Base-by-base conservation (phyloP, 2,329 filamentous ascomycete species). In the Talaromyces pinophilus region DNA sequence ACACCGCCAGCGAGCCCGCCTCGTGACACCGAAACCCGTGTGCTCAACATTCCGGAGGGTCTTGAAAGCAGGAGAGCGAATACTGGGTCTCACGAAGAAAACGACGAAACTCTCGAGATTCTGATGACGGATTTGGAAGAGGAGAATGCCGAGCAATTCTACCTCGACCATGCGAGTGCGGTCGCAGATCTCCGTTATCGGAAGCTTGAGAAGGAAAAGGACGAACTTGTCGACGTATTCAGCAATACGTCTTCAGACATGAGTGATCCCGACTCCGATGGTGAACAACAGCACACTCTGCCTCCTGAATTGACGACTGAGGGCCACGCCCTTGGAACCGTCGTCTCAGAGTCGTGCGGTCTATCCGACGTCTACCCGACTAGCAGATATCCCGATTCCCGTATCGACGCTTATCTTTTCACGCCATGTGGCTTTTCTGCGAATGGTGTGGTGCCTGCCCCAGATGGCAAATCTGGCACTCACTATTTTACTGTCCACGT, bases 401-500 rank as follows among this genome's bases (percentile, higher is more conserved):
- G 92, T 67, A 92, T 99, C 71, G 95, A 99, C 72, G 92, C 95
- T 25, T 99, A 98, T 78, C 87, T 97, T 64, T 99, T 99, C 83
- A 93, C 91, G 0, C 95, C 95, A 0, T 99, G 95, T 75, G 95
- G 95, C 67, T 99, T 97, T 81, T 97, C 93, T 6, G 95, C 95
- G 77, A 99, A 99, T 75, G 95, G 93, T 63, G 93, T 99, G 22
- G 87, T 99, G 50, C 95, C 95, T 6, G 89, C 92, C 59, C 88
- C 92, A 0, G 82, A 86, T 15, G 82, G 83, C 67, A 78, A 77
- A 44, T 83, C 83, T 62, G 82, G 86, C 3, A 90, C 87, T 48
- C 93, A 98, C 81, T 99, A 99, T 82, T 99, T 97, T 81, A 99
- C 94, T 0, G 95, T 99, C 28, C 95, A 99, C 76, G 95, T 99